Evolutionary conservation across 179 eudicot genomes (phyloP).

Genomic region (Camellia oleifera): DNA sequence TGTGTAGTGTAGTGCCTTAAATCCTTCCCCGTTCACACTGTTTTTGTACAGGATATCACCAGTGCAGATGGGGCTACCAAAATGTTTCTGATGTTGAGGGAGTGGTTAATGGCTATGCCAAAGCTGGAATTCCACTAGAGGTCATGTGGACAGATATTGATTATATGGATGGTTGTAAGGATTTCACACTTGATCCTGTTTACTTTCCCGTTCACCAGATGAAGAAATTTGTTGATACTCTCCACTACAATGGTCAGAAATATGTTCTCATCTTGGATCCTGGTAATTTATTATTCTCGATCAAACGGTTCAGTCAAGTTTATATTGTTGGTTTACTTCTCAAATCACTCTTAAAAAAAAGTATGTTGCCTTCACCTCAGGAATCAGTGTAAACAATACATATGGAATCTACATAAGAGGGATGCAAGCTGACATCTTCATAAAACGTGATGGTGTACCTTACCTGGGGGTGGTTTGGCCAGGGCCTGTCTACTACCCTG

Average conservation of each 20-base stretch:
- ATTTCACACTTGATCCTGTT: slow-evolving; percentile 66
- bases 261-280: slow-evolving; percentile 71
- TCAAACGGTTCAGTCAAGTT: not conserved
- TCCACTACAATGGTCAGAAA: slow-evolving; percentile 60
- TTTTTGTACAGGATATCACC: slow-evolving; percentile 56
- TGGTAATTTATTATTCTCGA: slow-evolving; percentile 31
- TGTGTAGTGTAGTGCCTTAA: no score
- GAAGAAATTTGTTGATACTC: slow-evolving; percentile 44
- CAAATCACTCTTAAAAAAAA: not conserved
- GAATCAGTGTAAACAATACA: slow-evolving; percentile 48
- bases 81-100: slow-evolving; percentile 47
- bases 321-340: not conserved
- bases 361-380: slow-evolving; percentile 19
- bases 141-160: slow-evolving; percentile 83
- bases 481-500: slow-evolving; percentile 60
- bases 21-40: no score
- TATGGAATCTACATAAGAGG: slow-evolving; percentile 57
- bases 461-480: slow-evolving; percentile 68
- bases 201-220: slow-evolving; percentile 54
- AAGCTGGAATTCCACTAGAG: slow-evolving; percentile 63
- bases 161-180: slow-evolving; percentile 71
- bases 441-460: slow-evolving; percentile 50
- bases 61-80: slow-evolving; percentile 66
- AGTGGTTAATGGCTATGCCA: slow-evolving; percentile 59
- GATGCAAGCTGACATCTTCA: slow-evolving; percentile 48